phyloP scores from a whole-genome alignment of 2,329 filamentous ascomycete species.

The Tolypocladium paradoxum region DNA sequence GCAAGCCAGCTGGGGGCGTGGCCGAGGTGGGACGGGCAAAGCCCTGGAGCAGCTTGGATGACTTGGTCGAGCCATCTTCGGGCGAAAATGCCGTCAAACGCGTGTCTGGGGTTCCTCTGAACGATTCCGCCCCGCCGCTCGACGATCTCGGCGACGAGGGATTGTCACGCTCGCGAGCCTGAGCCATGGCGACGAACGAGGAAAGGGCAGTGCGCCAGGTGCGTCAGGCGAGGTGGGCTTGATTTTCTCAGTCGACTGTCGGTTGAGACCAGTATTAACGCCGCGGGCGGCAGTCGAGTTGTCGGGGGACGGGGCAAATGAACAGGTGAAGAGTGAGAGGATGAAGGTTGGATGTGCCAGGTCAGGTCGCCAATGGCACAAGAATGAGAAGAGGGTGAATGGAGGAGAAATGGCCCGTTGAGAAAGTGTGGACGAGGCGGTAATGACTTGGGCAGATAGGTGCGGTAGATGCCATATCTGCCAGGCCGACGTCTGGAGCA shows the following conservation, averaged over 20 bases:
- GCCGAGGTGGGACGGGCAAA: slow-evolving; percentile 20
- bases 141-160: slow-evolving; percentile 41
- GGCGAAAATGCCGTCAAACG: slow-evolving; percentile 54
- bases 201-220: neutral
- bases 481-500: neutral
- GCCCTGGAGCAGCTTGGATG: slow-evolving; percentile 24
- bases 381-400: neutral
- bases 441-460: neutral
- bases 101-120: slow-evolving; percentile 54
- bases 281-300: neutral
- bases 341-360: neutral
- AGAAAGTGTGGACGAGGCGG: neutral
- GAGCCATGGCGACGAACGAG: slow-evolving; percentile 22
- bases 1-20: slow-evolving; percentile 13
- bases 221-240: neutral
- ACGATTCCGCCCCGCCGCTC: slow-evolving; percentile 41
- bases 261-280: neutral
- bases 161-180: slow-evolving; percentile 26
- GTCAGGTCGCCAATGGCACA: neutral
- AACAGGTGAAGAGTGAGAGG: neutral
- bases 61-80: slow-evolving; percentile 38
- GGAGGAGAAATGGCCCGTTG: neutral
- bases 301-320: neutral
- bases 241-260: neutral
- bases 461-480: neutral